Conservation (phyloP, 2,329 filamentous ascomycete species). For the Talaromyces sp. region DNA sequence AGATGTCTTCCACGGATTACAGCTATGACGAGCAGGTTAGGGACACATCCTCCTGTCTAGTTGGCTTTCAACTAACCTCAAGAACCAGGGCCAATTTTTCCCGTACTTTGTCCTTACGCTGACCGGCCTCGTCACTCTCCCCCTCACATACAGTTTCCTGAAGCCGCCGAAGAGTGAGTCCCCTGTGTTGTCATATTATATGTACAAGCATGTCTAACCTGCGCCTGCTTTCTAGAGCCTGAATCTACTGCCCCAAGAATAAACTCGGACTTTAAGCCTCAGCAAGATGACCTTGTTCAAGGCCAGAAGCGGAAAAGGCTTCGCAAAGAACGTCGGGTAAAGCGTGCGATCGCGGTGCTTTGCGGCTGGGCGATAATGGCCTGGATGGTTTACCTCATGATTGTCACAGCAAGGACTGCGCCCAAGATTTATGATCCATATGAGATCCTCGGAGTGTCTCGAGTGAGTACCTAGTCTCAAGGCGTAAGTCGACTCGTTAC, state of each 20-base stretch:
- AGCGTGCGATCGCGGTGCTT: conserved; percentile 70
- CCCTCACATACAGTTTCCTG: conserved; percentile 82
- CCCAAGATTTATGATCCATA: conserved; percentile 95
- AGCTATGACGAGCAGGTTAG: conserved; percentile 88
- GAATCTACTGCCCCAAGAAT: conserved; percentile 78
- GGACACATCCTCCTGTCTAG: conserved; percentile 8
- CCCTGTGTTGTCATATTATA: not conserved
- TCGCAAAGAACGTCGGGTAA: conserved; percentile 81
- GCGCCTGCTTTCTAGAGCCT: conserved; percentile 45
- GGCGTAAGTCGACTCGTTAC: no score
- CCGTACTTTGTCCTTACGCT: conserved; percentile 97
- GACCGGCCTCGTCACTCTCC: conserved; percentile 77
- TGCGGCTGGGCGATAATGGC: conserved; percentile 77
- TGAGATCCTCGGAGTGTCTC: conserved; percentile 80
- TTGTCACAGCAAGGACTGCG: conserved; percentile 63
- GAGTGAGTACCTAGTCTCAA: conserved; percentile 48
- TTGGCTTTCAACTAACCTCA: not conserved
- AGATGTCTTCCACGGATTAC: conserved; percentile 85
- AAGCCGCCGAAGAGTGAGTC: conserved; percentile 62
- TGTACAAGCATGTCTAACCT: not conserved
- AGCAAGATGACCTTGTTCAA: conserved; percentile 78
- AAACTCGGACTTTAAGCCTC: conserved; percentile 70
- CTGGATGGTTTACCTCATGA: conserved; percentile 87
- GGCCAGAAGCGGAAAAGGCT: conserved; percentile 78
- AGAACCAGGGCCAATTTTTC: conserved; percentile 80